phyloP scores from a whole-genome alignment of 805 yeast species.

The Priceomyces carsonii region DNA sequence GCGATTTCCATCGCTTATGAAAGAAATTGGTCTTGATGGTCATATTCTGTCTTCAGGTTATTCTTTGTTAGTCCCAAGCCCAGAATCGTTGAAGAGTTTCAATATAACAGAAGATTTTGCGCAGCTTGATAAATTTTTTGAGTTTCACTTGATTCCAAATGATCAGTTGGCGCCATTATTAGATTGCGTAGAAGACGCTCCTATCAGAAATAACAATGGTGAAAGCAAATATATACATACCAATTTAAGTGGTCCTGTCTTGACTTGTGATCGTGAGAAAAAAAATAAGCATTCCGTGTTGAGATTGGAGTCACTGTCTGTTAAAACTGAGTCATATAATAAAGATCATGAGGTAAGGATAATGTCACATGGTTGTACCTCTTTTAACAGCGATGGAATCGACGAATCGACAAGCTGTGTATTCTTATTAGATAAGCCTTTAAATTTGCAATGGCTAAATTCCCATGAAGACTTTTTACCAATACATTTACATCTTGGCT shows the following conservation, averaged over 20 bases:
- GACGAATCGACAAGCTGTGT: slow-evolving; percentile 48
- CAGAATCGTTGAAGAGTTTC: slow-evolving; percentile 52
- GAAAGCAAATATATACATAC: slow-evolving; percentile 46
- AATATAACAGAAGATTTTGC: slow-evolving; percentile 47
- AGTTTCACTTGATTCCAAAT: slow-evolving; percentile 69
- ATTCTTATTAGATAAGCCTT: slow-evolving; percentile 65
- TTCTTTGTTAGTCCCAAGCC: slow-evolving; percentile 75
- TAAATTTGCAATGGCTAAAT: slow-evolving; percentile 64
- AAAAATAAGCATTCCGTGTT: slow-evolving; percentile 33
- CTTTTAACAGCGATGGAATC: slow-evolving; percentile 21
- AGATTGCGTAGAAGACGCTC: slow-evolving; percentile 42
- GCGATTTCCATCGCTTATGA: slow-evolving; percentile 39
- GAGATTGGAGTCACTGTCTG: slow-evolving; percentile 24
- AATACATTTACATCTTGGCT: slow-evolving; percentile 66
- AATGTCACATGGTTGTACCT: slow-evolving; percentile 60
- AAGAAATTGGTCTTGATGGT: slow-evolving; percentile 36
- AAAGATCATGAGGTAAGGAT: slow-evolving; percentile 59
- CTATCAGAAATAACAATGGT: slow-evolving; percentile 9
- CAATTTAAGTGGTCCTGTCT: slow-evolving; percentile 43
- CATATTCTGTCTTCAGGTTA: slow-evolving; percentile 39
- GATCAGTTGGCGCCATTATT: slow-evolving; percentile 48
- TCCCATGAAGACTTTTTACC: slow-evolving; percentile 41
- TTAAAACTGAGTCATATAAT: slow-evolving; percentile 33
- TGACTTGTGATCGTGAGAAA: slow-evolving; percentile 26
- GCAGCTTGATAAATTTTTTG: slow-evolving; percentile 54